A percentile compares a stretch with the other conserved stretches of the same genome.
phyloP scores from a whole-genome alignment of 768 basidiomycete genomes.

The Boletus vinaceobasis region DNA sequence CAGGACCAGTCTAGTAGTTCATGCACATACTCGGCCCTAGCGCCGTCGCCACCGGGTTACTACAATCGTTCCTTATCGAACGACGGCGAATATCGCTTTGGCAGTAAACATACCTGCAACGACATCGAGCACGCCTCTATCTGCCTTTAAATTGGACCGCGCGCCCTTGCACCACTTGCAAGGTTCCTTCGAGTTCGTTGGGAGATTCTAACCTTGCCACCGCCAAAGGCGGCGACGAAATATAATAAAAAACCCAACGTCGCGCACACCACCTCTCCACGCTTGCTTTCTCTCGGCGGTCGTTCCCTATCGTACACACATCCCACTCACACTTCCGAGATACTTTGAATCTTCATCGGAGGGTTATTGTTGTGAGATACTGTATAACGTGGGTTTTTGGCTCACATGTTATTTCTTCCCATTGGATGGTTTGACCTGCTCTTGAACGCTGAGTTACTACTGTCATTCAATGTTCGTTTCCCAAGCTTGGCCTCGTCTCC shows the following conservation, averaged over 20 bases:
- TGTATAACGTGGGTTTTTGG: constrained; percentile 3
- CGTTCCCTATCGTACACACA: not conserved
- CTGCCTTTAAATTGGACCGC: not conserved
- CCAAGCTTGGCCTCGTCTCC: not conserved
- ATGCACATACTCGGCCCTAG: not conserved
- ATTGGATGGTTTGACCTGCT: not conserved
- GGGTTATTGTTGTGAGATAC: not conserved
- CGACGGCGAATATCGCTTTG: not conserved
- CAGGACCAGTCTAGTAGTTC: not conserved
- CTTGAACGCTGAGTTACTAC: too few species aligned
- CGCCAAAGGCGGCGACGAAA: not conserved
- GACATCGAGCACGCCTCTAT: not conserved
- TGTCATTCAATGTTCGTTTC: not conserved
- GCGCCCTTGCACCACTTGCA: not conserved
- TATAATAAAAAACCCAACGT: not conserved
- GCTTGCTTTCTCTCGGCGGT: not conserved
- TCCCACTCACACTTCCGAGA: too few species aligned
- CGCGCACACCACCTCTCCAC: too few species aligned
- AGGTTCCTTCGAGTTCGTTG: not conserved
- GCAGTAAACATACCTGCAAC: not conserved
- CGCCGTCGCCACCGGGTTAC: not conserved
- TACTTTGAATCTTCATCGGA: too few species aligned
- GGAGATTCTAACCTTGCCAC: not conserved
- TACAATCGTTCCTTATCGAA: not conserved
- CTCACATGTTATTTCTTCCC: not conserved